A percentile compares a stretch with the other conserved stretches of the same genome.
These are phyloP conservation scores for Brassica carinata DNA, from an alignment of 345 rosid species.

Conservation along the genomic window DNA sequence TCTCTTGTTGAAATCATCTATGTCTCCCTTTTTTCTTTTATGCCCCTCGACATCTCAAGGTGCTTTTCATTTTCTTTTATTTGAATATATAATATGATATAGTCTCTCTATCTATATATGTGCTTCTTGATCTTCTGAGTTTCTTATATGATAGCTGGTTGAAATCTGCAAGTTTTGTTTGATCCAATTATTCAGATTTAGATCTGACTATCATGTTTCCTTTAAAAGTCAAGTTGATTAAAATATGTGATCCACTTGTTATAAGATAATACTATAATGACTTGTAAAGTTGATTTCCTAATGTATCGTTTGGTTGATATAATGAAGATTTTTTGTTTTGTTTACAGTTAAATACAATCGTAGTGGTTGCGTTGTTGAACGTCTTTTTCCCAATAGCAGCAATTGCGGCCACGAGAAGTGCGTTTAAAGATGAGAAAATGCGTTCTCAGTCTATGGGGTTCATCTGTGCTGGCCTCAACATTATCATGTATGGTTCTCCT, in stretches of 20 bases:
- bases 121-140: slow-evolving; percentile 9
- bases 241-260: slow-evolving; percentile 33
- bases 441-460: slow-evolving; percentile 60
- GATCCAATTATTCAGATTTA: slow-evolving; percentile 30
- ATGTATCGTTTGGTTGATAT: neutral
- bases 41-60: slow-evolving; percentile 59
- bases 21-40: slow-evolving; percentile 57
- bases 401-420: slow-evolving; percentile 45
- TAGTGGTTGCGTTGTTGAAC: slow-evolving; percentile 47
- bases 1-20: slow-evolving; percentile 53
- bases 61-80: neutral
- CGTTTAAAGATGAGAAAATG: slow-evolving; percentile 43
- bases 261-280: slow-evolving; percentile 30
- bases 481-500: slow-evolving; percentile 72
- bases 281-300: slow-evolving; percentile 21
- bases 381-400: slow-evolving; percentile 56
- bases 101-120: neutral
- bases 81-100: neutral
- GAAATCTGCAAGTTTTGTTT: slow-evolving; percentile 2
- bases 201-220: slow-evolving; percentile 23
- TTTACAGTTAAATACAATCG: slow-evolving; percentile 45
- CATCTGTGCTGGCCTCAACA: slow-evolving; percentile 57
- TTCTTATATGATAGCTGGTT: slow-evolving; percentile 33
- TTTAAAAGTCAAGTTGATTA: slow-evolving; percentile 16
- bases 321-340: slow-evolving; percentile 25